Percentiles rank a stretch among this genome's conserved stretches.
Conservation (phyloP, 2,329 filamentous ascomycete genomes). For the Diplodia scrobiculata region DNA sequence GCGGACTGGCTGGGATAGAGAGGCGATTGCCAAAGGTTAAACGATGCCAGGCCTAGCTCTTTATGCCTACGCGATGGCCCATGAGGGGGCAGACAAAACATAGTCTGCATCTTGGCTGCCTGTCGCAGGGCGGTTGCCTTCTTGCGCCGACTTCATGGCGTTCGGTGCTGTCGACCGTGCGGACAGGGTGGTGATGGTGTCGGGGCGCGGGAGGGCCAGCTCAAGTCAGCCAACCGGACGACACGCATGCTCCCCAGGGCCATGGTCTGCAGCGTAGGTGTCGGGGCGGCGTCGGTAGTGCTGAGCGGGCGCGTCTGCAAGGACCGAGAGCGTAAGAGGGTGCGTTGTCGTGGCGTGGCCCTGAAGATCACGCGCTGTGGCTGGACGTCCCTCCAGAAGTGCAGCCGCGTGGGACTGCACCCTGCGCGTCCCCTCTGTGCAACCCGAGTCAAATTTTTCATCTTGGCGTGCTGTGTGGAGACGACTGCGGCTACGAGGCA, state of each 20-base stretch:
- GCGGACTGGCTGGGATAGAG: not conserved
- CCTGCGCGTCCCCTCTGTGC: not conserved
- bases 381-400: not conserved
- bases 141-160: not conserved
- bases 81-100: too few relatives aligned
- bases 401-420: slow-evolving; percentile 13
- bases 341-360: not conserved
- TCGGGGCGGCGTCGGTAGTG: not conserved
- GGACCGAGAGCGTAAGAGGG: not conserved
- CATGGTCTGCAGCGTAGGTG: not conserved
- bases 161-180: not conserved
- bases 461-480: not conserved
- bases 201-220: slow-evolving; percentile 1
- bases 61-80: not conserved
- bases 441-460: not conserved
- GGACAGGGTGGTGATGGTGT: not conserved
- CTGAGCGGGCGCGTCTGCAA: not conserved
- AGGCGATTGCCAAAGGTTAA: not conserved
- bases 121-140: not conserved
- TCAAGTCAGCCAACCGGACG: not conserved
- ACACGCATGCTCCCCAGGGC: not conserved
- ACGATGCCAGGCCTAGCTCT: not conserved
- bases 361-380: slow-evolving; percentile 2
- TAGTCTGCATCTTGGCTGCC: slow-evolving; percentile 13
- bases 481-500: not conserved